phyloP scores from a whole-genome alignment of 345 rosid species.

The Salix koriyanagi region DNA sequence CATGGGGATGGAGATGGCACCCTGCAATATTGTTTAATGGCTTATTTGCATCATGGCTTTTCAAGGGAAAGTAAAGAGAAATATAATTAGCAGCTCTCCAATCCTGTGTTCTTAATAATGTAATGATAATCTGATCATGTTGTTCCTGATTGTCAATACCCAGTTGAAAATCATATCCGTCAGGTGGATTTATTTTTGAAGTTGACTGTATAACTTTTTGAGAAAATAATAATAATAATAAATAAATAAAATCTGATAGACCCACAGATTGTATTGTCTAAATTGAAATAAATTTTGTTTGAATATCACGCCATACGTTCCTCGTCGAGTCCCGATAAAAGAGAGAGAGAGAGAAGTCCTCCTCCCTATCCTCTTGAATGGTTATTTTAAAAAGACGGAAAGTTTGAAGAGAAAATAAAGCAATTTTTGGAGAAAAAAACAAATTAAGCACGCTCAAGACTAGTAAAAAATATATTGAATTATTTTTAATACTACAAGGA shows the following conservation, averaged over 20 bases:
- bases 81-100: too few species aligned
- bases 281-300: not conserved
- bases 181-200: not conserved
- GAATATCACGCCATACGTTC: not conserved
- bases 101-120: not conserved
- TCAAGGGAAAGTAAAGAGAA: not conserved
- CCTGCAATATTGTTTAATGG: constrained; percentile 1
- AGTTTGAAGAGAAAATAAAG: too few species aligned
- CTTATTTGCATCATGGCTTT: not conserved
- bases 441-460: too few species aligned
- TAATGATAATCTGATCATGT: not conserved
- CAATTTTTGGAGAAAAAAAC: too few species aligned
- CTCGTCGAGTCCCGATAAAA: too few species aligned
- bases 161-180: not conserved
- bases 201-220: not conserved
- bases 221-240: not conserved
- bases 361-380: too few species aligned
- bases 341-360: too few species aligned
- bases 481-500: too few species aligned
- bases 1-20: constrained; percentile 11
- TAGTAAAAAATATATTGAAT: too few species aligned
- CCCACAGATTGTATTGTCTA: not conserved
- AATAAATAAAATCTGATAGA: not conserved
- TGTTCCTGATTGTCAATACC: not conserved
- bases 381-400: too few species aligned